These are phyloP conservation scores for Albifimbria verrucaria DNA, from an alignment of 2,329 filamentous ascomycete genomes.

Conservation along the genomic window DNA sequence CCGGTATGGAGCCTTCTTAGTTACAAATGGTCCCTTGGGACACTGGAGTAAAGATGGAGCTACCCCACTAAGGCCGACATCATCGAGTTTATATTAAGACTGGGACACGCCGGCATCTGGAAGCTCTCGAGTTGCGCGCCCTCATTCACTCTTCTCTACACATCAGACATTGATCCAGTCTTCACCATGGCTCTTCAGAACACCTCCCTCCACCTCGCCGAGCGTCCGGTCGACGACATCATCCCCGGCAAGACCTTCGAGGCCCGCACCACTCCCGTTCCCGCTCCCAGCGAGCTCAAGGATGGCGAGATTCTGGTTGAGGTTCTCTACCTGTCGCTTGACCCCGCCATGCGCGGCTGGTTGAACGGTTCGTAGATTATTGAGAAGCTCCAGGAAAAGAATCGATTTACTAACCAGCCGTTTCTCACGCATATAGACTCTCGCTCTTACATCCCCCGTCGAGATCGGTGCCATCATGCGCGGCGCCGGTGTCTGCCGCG, in stretches of 20 bases:
- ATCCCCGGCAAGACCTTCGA: conserved; percentile 64
- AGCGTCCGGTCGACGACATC: conserved; percentile 59
- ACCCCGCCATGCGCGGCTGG: conserved; percentile 76
- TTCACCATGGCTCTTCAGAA: conserved; percentile 40
- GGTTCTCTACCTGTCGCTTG: conserved; percentile 62
- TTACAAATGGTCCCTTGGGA: neutral
- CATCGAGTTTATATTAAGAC: neutral
- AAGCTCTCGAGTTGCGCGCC: neutral
- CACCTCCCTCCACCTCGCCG: conserved; percentile 55
- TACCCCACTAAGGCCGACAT: neutral
- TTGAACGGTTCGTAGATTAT: conserved; percentile 47
- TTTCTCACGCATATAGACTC: conserved; percentile 27
- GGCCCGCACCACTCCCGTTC: conserved; percentile 46
- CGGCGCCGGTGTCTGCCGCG: conserved; percentile 55
- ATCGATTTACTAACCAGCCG: neutral
- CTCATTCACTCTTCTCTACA: neutral
- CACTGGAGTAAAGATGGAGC: neutral
- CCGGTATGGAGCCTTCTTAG: neutral
- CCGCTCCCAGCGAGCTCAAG: conserved; percentile 51
- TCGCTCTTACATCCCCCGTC: conserved; percentile 65
- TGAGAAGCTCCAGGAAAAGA: neutral
- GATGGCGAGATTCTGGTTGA: conserved; percentile 63
- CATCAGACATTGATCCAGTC: neutral
- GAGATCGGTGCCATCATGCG: conserved; percentile 68
- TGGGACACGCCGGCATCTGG: neutral